Conservation (phyloP, 2,329 filamentous ascomycete genomes). For the Fusarium tuaranense region DNA sequence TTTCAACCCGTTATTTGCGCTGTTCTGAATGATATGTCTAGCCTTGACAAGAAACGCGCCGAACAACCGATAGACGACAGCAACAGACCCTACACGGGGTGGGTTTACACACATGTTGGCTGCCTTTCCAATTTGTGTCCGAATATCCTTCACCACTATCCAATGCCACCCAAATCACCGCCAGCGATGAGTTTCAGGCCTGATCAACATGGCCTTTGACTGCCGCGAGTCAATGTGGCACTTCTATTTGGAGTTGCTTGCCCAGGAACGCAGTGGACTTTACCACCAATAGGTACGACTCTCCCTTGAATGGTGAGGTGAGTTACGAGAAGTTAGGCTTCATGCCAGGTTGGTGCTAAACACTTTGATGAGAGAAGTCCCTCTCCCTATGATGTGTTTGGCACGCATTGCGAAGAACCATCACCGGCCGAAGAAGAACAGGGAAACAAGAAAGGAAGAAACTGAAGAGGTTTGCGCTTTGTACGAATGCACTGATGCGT, state of each 20-base stretch:
- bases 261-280: background rate
- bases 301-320: background rate
- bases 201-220: background rate
- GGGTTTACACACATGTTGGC: background rate
- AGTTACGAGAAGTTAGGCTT: too few species aligned
- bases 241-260: background rate
- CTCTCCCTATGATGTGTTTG: background rate
- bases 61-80: too few species aligned
- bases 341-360: too few species aligned
- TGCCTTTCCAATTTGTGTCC: background rate
- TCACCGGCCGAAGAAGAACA: background rate
- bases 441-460: background rate
- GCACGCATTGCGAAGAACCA: background rate
- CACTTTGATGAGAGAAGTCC: background rate
- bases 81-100: background rate
- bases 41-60: background rate
- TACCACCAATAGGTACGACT: background rate
- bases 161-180: background rate
- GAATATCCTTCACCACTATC: background rate
- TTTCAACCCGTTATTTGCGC: background rate
- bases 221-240: background rate
- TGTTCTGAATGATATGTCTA: background rate
- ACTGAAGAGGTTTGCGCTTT: background rate
- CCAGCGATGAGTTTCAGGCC: background rate
- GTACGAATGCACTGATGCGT: background rate